Evolutionary conservation across 2,329 filamentous ascomycete genomes (phyloP).

Genomic region (Colletotrichum sp.): DNA sequence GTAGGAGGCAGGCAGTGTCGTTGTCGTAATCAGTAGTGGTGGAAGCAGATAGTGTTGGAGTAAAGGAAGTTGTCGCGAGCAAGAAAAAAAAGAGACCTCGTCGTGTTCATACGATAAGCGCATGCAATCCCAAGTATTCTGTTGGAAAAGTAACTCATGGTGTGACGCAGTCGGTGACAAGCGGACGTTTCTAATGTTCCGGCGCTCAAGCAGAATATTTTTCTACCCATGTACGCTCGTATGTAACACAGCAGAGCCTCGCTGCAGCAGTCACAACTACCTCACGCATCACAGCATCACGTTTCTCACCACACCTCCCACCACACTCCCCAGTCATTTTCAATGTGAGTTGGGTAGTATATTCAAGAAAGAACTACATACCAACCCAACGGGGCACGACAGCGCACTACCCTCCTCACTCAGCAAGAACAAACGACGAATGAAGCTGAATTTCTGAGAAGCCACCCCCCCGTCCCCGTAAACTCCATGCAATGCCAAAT

Average conservation of each 20-base stretch:
- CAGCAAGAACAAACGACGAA: neutral
- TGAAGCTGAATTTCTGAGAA: neutral
- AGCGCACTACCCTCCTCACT: neutral
- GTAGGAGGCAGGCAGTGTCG: neutral
- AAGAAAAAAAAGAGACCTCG: neutral
- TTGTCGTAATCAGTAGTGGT: neutral
- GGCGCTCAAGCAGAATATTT: no score
- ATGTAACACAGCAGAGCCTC: no score
- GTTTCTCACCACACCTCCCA: neutral
- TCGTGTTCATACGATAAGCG: conserved; percentile 18
- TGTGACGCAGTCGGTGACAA: no score
- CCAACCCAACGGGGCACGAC: neutral
- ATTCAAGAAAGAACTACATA: neutral
- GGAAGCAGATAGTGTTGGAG: neutral
- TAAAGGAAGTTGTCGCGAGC: neutral
- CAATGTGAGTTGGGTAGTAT: neutral
- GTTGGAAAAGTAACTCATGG: neutral
- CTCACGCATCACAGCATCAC: no score
- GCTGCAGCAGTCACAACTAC: no score
- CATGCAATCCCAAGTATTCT: conserved; percentile 1
- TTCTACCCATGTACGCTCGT: no score
- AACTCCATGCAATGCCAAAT: conserved; percentile 21
- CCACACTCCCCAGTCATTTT: rapidly evolving
- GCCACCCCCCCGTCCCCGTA: neutral
- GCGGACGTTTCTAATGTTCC: no score